Evolutionary conservation across 345 rosid genomes (phyloP).

Genomic region (Corchorus capsularis): DNA sequence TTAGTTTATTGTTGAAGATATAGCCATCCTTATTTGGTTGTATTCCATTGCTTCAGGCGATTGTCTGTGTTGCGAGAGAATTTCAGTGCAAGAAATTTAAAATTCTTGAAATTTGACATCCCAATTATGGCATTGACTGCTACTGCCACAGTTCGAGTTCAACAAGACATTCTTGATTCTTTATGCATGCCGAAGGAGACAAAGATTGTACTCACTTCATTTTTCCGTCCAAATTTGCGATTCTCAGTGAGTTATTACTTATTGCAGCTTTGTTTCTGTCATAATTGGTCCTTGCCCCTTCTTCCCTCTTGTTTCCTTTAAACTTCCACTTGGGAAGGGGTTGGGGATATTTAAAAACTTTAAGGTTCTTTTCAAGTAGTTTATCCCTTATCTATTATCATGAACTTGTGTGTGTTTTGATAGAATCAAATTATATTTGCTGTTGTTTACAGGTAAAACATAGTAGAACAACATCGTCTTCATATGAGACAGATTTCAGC

Average conservation of each 20-base stretch:
- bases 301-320: neutral
- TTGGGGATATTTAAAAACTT: slow-evolving; percentile 5
- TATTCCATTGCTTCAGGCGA: slow-evolving; percentile 50
- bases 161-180: slow-evolving; percentile 68
- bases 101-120: slow-evolving; percentile 60
- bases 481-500: slow-evolving; percentile 66
- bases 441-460: slow-evolving; percentile 68
- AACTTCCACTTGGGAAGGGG: neutral
- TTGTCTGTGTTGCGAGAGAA: slow-evolving; percentile 68
- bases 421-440: neutral
- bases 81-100: slow-evolving; percentile 54
- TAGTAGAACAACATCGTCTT: slow-evolving; percentile 58
- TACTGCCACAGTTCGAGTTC: slow-evolving; percentile 78
- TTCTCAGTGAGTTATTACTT: slow-evolving; percentile 57
- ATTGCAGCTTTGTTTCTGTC: neutral
- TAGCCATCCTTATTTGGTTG: slow-evolving; percentile 7
- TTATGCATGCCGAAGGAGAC: slow-evolving; percentile 69
- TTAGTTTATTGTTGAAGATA: neutral
- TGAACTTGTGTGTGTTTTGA: neutral
- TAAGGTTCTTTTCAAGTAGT: neutral
- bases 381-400: neutral
- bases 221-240: slow-evolving; percentile 72
- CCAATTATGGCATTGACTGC: slow-evolving; percentile 96
- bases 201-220: slow-evolving; percentile 76
- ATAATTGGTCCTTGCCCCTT: neutral